A percentile compares a stretch with the other conserved stretches of the same genome.
Evolutionary conservation across 2,329 filamentous ascomycete genomes (phyloP).

Genomic region (Exophiala viscosa): DNA sequence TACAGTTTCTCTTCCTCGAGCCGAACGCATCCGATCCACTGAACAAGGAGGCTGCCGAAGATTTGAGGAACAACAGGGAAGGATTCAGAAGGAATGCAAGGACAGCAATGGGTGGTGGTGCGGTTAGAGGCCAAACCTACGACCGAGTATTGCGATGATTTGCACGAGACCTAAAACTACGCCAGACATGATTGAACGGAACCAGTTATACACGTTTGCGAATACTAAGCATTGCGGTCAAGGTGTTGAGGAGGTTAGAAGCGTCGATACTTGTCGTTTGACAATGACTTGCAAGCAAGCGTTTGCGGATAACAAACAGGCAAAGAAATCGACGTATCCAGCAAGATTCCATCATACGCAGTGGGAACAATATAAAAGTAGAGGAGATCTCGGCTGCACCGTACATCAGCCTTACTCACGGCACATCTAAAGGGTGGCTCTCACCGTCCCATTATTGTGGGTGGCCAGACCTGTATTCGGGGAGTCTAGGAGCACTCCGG

Average conservation of each 20-base stretch:
- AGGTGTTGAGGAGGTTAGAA: slow-evolving; percentile 3
- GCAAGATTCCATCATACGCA: not conserved
- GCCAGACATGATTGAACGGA: slow-evolving; percentile 7
- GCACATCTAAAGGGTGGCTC: not conserved
- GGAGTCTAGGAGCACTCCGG: slow-evolving; percentile 11
- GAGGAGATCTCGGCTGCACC: no score
- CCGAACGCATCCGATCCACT: slow-evolving; percentile 96
- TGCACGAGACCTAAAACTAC: not conserved
- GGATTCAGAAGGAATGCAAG: slow-evolving; percentile 89
- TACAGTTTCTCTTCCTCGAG: slow-evolving; percentile 90
- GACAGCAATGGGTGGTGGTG: slow-evolving; percentile 74
- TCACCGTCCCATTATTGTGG: not conserved
- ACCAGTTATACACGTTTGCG: slow-evolving; percentile 2
- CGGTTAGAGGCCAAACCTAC: slow-evolving; percentile 68
- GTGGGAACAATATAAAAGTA: no score
- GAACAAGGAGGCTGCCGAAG: slow-evolving; percentile 96
- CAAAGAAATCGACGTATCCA: not conserved
- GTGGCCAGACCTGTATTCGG: slow-evolving; percentile 2
- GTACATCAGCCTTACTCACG: no score
- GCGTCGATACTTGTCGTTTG: not conserved
- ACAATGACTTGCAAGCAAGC: not conserved
- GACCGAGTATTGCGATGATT: slow-evolving; percentile 59
- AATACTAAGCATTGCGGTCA: slow-evolving; percentile 5
- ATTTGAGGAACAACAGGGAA: slow-evolving; percentile 79
- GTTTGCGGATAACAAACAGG: not conserved